These are phyloP conservation scores for Yamadazyma blattariae DNA, from an alignment of 1,139 yeast species.

Conservation along the genomic window DNA sequence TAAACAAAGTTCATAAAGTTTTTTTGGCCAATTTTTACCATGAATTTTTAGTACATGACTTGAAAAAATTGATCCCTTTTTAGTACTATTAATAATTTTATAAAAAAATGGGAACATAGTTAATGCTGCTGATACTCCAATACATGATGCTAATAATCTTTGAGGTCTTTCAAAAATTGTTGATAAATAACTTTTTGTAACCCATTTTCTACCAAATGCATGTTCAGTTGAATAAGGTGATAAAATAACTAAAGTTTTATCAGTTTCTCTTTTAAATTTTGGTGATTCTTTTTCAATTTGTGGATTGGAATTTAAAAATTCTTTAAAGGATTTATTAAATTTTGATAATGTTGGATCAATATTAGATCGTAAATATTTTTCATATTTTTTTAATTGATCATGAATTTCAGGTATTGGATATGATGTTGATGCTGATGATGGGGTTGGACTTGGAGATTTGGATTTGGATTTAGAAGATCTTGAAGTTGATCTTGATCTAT, in stretches of 20 bases:
- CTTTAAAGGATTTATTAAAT: conserved; percentile 43
- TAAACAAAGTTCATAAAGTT: conserved; percentile 56
- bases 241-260: conserved; percentile 51
- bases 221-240: conserved; percentile 66
- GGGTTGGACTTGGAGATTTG: conserved; percentile 9
- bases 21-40: conserved; percentile 70
- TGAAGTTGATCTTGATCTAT: conserved; percentile 1
- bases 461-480: conserved; percentile 4
- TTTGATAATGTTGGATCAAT: conserved; percentile 35
- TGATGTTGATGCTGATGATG: conserved; percentile 2
- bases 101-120: conserved; percentile 66
- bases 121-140: conserved; percentile 77
- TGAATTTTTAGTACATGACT: conserved; percentile 74
- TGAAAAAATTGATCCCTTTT: conserved; percentile 44
- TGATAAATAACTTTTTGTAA: conserved; percentile 59
- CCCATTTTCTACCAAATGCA: conserved; percentile 76
- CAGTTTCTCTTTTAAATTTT: conserved; percentile 39
- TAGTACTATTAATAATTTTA: conserved; percentile 48
- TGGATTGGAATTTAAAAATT: conserved; percentile 52
- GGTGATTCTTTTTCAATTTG: conserved; percentile 53
- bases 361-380: conserved; percentile 30
- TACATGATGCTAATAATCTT: conserved; percentile 67
- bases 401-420: background rate
- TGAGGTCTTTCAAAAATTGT: conserved; percentile 86
- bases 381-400: conserved; percentile 17